Base-by-base conservation (phyloP, 495 filamentous ascomycete species). In the Penicillium paradoxum region DNA sequence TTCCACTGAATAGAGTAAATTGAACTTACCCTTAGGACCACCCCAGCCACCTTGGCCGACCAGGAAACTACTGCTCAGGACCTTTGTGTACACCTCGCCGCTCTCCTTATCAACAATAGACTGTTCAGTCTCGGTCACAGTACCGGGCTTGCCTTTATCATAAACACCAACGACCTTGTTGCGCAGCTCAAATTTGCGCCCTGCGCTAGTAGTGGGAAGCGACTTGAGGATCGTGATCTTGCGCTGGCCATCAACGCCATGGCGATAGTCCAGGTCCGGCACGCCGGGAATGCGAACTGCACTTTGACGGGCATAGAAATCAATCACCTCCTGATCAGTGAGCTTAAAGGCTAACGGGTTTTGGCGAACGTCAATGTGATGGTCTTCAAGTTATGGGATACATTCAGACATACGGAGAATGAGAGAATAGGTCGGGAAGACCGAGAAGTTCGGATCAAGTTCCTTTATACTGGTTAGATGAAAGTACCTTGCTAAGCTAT, bases 31-130 rank as follows among this genome's bases (percentile, higher is more conserved):
- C 73, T 93, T 92, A n/a, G 91, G 90, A 1, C 90, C 91, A 50
- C 89, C 89, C 90, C 90, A 95, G 47, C 80, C 80, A 37, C 91
- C 91, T 71, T 95, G 89, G 6, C 81, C 89, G 32, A 95, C 86
- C 58, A 82, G 89, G 70, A 95, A 95, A 15, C 79, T 83, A 54
- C 81, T 87, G 40, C 81, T 80, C 33, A 86, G 71, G 32, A 80
- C 80, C 59, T 81, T 81, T 29, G 79, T 73, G 71, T 91, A 96
- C 19, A 86, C 78, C 61, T 91, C 88, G 36, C 84, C 87, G 9
- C 68, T 80, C 40, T 66, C 67, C 38, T 73, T 83, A 52, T 95
- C 88, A 0, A 91, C 86, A 27, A 95, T 80, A 15, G 84, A 74
- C 34, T 84, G 76, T 74, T 95, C 86, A 11, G 84, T 89, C 67